Evolutionary conservation across 176 grass and related monocot genomes (phyloP).

Genomic region (Poa annua): DNA sequence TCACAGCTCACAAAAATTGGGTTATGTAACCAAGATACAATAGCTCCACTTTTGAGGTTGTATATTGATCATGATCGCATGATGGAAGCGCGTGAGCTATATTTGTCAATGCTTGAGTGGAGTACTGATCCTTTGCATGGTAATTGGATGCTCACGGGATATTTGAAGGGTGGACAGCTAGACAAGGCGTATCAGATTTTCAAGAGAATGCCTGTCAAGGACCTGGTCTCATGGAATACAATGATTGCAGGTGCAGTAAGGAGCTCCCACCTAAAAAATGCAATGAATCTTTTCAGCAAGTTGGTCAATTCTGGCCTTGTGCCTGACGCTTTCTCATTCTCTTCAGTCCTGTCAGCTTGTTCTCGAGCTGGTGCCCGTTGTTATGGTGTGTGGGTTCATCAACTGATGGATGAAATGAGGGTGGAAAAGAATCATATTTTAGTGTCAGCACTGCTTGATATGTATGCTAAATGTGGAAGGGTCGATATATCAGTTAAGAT

Average conservation of each 20-base stretch:
- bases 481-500: slow-evolving; percentile 56
- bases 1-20: slow-evolving; percentile 57
- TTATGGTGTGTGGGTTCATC: slow-evolving; percentile 63
- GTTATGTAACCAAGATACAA: slow-evolving; percentile 28
- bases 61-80: slow-evolving; percentile 57
- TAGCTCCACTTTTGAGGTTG: slow-evolving; percentile 51
- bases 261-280: slow-evolving; percentile 48
- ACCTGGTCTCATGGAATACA: slow-evolving; percentile 83
- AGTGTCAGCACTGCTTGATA: slow-evolving; percentile 64
- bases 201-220: slow-evolving; percentile 67
- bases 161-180: slow-evolving; percentile 57
- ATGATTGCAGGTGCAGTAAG: slow-evolving; percentile 61
- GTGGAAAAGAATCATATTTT: slow-evolving; percentile 66
- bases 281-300: slow-evolving; percentile 62
- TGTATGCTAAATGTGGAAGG: slow-evolving; percentile 79
- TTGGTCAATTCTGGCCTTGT: slow-evolving; percentile 56
- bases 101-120: slow-evolving; percentile 44
- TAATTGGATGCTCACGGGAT: slow-evolving; percentile 59
- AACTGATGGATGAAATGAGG: slow-evolving; percentile 53
- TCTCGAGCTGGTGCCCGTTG: slow-evolving; percentile 56
- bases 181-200: slow-evolving; percentile 65
- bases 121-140: slow-evolving; percentile 53
- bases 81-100: slow-evolving; percentile 52
- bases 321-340: slow-evolving; percentile 72
- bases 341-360: slow-evolving; percentile 63